These are phyloP conservation scores for Leccinum olivaceopallidum DNA, from an alignment of 768 basidiomycete species.

Conservation along the genomic window DNA sequence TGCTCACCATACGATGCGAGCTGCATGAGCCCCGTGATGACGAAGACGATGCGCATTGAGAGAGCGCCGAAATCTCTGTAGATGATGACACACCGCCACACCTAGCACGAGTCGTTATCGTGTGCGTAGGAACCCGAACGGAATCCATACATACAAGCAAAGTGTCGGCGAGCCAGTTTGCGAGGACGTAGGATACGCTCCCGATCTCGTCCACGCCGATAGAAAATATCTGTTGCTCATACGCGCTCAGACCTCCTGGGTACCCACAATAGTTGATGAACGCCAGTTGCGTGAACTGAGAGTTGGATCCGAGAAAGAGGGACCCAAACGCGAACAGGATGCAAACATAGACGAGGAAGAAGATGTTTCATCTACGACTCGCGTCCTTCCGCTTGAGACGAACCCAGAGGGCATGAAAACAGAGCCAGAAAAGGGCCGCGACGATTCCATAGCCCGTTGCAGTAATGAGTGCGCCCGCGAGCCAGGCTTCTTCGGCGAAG, in stretches of 20 bases:
- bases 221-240: constrained; percentile 30
- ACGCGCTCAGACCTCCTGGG: constrained; percentile 28
- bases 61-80: constrained; percentile 20
- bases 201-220: constrained; percentile 25
- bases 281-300: constrained; percentile 31
- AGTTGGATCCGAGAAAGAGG: constrained; percentile 28
- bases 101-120: constrained; percentile 6
- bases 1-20: constrained; percentile 27
- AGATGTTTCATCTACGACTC: constrained; percentile 15
- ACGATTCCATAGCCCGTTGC: constrained; percentile 31
- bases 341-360: constrained; percentile 26
- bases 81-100: constrained; percentile 34
- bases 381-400: constrained; percentile 19
- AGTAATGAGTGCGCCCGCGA: constrained; percentile 28
- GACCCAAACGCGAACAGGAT: constrained; percentile 26
- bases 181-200: constrained; percentile 29
- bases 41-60: constrained; percentile 18
- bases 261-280: constrained; percentile 31
- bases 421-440: constrained; percentile 25
- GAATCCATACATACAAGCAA: constrained; percentile 26
- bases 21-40: constrained; percentile 24
- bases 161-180: constrained; percentile 30
- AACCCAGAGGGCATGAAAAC: constrained; percentile 18
- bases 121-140: neutral
- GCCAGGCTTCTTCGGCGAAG: constrained; percentile 29